phyloP scores from a whole-genome alignment of 139 green algal species.

The Chlorella sp. region DNA sequence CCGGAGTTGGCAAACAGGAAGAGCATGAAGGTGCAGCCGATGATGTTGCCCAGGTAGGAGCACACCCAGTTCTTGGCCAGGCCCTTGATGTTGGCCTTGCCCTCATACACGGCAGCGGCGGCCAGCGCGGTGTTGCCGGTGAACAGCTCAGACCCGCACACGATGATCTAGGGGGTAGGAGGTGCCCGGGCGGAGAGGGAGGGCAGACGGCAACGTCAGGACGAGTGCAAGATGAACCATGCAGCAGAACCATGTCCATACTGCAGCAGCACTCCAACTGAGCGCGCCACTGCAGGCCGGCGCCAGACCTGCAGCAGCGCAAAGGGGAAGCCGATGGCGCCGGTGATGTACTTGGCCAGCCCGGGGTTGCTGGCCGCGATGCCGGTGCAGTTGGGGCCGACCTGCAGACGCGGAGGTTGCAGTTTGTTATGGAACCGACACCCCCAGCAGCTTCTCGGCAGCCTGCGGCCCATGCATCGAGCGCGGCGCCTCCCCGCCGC shows the following conservation, averaged over 20 bases:
- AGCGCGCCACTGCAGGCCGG: neutral
- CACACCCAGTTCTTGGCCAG: slow-evolving; percentile 74
- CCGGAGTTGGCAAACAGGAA: slow-evolving; percentile 60
- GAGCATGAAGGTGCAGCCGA: slow-evolving; percentile 72
- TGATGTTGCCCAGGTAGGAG: slow-evolving; percentile 84
- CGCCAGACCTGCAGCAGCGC: slow-evolving; percentile 53
- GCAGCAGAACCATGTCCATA: too few relatives aligned
- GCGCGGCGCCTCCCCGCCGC: neutral
- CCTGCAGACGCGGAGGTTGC: slow-evolving; percentile 1
- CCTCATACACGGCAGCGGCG: slow-evolving; percentile 62
- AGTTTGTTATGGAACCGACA: neutral
- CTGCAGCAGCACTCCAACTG: neutral
- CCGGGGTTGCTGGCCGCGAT: slow-evolving; percentile 63
- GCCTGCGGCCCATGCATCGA: neutral
- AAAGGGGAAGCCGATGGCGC: slow-evolving; percentile 67
- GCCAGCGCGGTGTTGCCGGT: slow-evolving; percentile 83
- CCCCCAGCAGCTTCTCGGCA: neutral
- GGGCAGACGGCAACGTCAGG: too few relatives aligned
- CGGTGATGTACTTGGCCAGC: slow-evolving; percentile 55
- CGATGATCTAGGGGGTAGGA: slow-evolving; percentile 16
- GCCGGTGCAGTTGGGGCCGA: slow-evolving; percentile 59
- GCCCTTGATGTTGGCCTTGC: slow-evolving; percentile 42
- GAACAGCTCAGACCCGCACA: slow-evolving; percentile 83
- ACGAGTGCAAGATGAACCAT: too few relatives aligned
- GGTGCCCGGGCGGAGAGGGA: neutral